Conservation (phyloP, 129 eudicot genomes). For the Artemisia argyi region DNA sequence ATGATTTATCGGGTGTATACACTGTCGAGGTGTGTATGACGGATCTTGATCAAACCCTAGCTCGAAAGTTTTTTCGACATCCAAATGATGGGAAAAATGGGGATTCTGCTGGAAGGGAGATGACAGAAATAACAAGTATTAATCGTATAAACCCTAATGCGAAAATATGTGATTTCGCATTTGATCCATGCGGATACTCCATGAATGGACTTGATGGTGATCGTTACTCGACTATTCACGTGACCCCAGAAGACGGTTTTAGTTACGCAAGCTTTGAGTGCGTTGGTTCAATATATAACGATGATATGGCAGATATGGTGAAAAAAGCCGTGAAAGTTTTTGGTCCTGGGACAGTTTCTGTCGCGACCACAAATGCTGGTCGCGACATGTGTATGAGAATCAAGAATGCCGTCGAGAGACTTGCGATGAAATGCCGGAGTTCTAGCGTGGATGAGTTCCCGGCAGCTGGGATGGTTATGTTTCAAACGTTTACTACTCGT, state of each 20-base stretch:
- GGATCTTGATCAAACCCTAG: constrained; percentile 61
- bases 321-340: constrained; percentile 68
- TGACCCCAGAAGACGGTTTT: constrained; percentile 88
- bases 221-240: constrained; percentile 81
- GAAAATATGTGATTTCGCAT: constrained; percentile 69
- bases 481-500: constrained; percentile 60
- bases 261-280: constrained; percentile 88
- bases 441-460: constrained; percentile 62
- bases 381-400: constrained; percentile 47
- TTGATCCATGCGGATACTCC: constrained; percentile 89
- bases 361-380: constrained; percentile 50
- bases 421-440: constrained; percentile 75
- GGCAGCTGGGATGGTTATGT: constrained; percentile 61
- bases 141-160: constrained; percentile 52
- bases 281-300: constrained; percentile 57
- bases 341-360: constrained; percentile 62
- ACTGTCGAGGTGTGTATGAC: constrained; percentile 89
- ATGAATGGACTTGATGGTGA: constrained; percentile 74
- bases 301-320: constrained; percentile 41
- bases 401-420: constrained; percentile 47
- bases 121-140: constrained; percentile 65
- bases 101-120: constrained; percentile 64
- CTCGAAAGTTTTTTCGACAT: constrained; percentile 69
- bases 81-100: constrained; percentile 61
- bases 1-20: constrained; percentile 24